Conservation (phyloP, 306 rosid genomes). For the Vigna nakashimae region DNA sequence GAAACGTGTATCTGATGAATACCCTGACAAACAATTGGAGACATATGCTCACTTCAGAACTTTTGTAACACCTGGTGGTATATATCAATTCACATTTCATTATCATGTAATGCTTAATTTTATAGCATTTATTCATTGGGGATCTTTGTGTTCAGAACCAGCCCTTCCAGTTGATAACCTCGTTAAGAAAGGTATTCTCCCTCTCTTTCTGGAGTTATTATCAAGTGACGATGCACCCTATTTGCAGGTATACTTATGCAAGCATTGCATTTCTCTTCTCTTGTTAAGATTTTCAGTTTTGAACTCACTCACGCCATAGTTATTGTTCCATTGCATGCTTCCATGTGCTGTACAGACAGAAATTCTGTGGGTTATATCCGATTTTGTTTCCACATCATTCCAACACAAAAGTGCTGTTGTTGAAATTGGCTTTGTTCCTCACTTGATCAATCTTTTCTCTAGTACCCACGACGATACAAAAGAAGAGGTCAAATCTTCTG, state of each 20-base stretch:
- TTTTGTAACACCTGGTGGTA: conserved; percentile 45
- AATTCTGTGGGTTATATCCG: conserved; percentile 79
- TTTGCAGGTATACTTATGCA: conserved; percentile 46
- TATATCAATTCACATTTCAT: not conserved
- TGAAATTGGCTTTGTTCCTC: conserved; percentile 71
- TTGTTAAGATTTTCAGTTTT: not conserved
- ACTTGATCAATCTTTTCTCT: conserved; percentile 69
- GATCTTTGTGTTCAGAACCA: not conserved
- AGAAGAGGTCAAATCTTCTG: conserved; percentile 64
- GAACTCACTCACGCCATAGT: not conserved
- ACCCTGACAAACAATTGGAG: conserved; percentile 62
- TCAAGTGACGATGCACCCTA: conserved; percentile 59
- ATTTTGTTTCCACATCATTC: conserved; percentile 59
- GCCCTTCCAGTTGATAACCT: conserved; percentile 67
- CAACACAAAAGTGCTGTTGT: conserved; percentile 70
- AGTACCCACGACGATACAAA: conserved; percentile 58
- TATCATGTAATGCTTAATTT: not conserved
- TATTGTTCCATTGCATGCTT: too few relatives aligned
- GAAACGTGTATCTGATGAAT: conserved; percentile 63
- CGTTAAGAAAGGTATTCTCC: conserved; percentile 62
- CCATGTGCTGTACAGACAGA: conserved; percentile 56
- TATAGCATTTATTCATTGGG: not conserved
- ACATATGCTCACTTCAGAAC: conserved; percentile 68
- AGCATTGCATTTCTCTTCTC: too few relatives aligned
- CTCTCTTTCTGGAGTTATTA: conserved; percentile 70